phyloP scores from a whole-genome alignment of 1,284 basidiomycete species.

The Cryptococcus sp. region DNA sequence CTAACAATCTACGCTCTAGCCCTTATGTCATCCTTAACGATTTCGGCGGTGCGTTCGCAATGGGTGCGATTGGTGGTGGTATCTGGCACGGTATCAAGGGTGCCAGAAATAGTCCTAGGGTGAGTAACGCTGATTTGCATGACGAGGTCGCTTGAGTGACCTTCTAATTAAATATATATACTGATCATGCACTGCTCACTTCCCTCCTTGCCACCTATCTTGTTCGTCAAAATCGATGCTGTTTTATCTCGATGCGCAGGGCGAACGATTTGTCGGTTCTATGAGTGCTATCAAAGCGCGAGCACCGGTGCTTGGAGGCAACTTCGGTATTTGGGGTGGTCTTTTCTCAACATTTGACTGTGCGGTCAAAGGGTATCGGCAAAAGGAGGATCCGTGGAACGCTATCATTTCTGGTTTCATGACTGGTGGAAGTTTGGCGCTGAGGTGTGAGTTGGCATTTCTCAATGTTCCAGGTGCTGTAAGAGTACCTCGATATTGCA shows the following conservation, averaged over 20 bases:
- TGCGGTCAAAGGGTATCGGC: conserved; percentile 92
- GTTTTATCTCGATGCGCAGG: conserved; percentile 53
- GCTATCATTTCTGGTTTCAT: conserved; percentile 97
- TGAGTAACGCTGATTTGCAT: conserved; percentile 56
- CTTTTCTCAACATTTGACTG: conserved; percentile 98
- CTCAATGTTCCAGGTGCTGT: neutral
- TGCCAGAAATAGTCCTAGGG: conserved; percentile 91
- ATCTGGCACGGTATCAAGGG: conserved; percentile 99
- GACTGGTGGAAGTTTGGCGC: conserved; percentile 94
- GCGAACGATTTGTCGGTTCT: conserved; percentile 90
- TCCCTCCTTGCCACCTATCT: too few relatives aligned
- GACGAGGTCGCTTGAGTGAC: neutral
- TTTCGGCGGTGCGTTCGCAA: conserved; percentile 85
- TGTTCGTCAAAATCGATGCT: neutral
- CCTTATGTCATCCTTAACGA: conserved; percentile 99
- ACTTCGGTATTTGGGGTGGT: conserved; percentile 98
- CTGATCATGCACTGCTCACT: too few relatives aligned
- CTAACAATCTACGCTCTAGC: conserved; percentile 56
- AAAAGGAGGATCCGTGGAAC: conserved; percentile 99
- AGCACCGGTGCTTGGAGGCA: conserved; percentile 95
- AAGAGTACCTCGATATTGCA: too few relatives aligned
- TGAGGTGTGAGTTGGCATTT: conserved; percentile 72
- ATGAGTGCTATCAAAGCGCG: conserved; percentile 96
- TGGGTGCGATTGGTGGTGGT: conserved; percentile 61
- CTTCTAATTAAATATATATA: neutral